Evolutionary conservation across 192 early-diverging fungal species (phyloP).

Genomic region (Helicostylum pulchrum): DNA sequence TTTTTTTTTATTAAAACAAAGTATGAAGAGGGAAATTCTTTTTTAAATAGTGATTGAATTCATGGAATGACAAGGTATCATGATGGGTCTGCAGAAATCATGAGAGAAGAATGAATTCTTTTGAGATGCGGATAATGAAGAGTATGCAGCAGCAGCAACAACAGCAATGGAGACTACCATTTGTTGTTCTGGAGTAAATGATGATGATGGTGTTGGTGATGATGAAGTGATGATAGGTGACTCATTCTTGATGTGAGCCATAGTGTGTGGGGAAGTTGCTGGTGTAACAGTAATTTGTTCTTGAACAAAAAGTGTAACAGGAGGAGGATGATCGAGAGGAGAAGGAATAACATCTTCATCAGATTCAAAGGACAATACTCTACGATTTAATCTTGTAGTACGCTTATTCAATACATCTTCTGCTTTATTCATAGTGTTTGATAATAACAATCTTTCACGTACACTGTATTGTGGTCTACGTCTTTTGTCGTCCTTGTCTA

Average conservation of each 20-base stretch:
- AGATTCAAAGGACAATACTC: slow-evolving; percentile 25
- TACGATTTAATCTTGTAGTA: slow-evolving; percentile 20
- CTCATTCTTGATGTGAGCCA: background rate
- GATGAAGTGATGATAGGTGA: no score
- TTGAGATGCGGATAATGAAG: background rate
- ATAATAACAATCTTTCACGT: slow-evolving; percentile 33
- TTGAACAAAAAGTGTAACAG: background rate
- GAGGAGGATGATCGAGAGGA: background rate
- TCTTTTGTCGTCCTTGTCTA: slow-evolving; percentile 31
- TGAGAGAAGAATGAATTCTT: background rate
- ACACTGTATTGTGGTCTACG: slow-evolving; percentile 26
- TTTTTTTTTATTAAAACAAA: no score
- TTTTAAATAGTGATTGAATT: slow-evolving; percentile 9
- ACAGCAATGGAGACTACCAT: slow-evolving; percentile 2
- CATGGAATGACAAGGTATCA: slow-evolving; percentile 13
- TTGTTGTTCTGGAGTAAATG: background rate
- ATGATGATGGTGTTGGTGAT: no score
- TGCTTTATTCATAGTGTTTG: slow-evolving; percentile 29
- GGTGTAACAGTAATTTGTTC: background rate
- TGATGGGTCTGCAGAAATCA: slow-evolving; percentile 14
- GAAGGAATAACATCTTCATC: slow-evolving; percentile 17
- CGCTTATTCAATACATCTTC: slow-evolving; percentile 31
- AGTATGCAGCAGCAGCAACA: slow-evolving; percentile 9
- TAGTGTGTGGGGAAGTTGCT: background rate
- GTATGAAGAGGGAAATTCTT: no score